phyloP scores from a whole-genome alignment of 345 rosid species.

The Cardiospermum halicacabum region DNA sequence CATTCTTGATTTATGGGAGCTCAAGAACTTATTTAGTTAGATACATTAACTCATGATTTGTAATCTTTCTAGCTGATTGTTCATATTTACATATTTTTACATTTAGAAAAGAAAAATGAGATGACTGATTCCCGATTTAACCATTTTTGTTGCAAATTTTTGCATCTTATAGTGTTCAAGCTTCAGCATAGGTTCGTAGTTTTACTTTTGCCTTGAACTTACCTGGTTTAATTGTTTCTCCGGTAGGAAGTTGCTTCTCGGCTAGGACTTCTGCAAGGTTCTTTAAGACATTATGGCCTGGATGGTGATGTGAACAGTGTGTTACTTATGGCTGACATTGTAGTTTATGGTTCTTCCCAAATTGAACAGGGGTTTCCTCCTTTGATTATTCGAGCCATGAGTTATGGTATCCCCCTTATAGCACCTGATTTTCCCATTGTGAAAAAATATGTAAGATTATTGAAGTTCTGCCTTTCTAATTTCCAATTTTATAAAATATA shows the following conservation, averaged over 20 bases:
- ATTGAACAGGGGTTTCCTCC: constrained; percentile 92
- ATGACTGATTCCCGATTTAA: neutral
- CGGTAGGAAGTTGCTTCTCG: constrained; percentile 72
- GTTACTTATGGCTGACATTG: constrained; percentile 77
- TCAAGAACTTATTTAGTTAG: neutral
- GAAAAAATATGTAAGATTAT: constrained; percentile 64
- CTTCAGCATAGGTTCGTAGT: neutral
- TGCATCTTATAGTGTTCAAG: neutral
- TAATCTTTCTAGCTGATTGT: neutral
- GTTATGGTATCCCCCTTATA: constrained; percentile 67
- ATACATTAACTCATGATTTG: neutral
- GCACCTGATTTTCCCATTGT: constrained; percentile 73
- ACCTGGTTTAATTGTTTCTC: constrained; percentile 12
- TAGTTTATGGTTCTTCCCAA: constrained; percentile 89
- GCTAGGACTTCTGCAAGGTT: constrained; percentile 65
- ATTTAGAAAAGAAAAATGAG: neutral
- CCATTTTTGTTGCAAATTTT: neutral
- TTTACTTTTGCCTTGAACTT: neutral
- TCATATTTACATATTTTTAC: neutral
- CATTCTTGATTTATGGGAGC: neutral
- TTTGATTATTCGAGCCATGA: constrained; percentile 82
- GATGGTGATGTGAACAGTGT: constrained; percentile 64
- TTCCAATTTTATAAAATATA: constrained; percentile 16
- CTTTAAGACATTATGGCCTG: constrained; percentile 71
- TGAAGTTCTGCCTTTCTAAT: constrained; percentile 6